Conservation (phyloP, 2,329 filamentous ascomycete species). For the Epichloe glyceriae region DNA sequence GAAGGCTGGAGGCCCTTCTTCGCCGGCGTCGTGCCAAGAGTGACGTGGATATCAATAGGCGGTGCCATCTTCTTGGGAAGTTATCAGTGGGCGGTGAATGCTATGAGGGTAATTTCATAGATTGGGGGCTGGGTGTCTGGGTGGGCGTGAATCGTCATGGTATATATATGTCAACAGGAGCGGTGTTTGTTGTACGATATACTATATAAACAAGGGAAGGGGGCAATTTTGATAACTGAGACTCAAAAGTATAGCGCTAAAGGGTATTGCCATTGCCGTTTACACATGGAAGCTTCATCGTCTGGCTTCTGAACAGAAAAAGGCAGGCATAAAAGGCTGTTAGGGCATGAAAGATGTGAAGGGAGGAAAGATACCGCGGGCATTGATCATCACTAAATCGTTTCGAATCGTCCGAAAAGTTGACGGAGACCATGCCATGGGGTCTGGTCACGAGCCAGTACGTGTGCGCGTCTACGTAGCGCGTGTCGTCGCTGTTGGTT, state of each 20-base stretch:
- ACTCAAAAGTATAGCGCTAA: background rate
- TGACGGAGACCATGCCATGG: background rate
- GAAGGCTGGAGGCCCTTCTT: conserved; percentile 60
- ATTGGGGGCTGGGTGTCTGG: no score
- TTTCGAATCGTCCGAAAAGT: background rate
- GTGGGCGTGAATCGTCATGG: no score
- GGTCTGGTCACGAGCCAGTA: no score
- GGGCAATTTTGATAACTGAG: no score
- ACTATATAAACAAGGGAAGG: no score
- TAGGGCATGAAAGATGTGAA: background rate
- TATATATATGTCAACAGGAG: no score
- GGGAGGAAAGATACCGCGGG: background rate
- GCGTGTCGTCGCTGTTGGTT: background rate
- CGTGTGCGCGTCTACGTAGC: background rate
- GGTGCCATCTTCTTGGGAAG: conserved; percentile 90
- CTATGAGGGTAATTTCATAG: conserved; percentile 29
- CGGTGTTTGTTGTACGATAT: no score
- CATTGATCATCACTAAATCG: background rate
- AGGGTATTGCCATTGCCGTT: conserved; percentile 4
- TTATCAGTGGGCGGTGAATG: conserved; percentile 80
- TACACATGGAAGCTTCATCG: background rate
- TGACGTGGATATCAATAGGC: conserved; percentile 90
- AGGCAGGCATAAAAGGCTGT: background rate
- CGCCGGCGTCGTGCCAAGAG: conserved; percentile 63
- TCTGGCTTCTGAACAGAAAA: background rate